phyloP scores from a whole-genome alignment of 2,329 filamentous ascomycete genomes.

The Talaromyces sp. region DNA sequence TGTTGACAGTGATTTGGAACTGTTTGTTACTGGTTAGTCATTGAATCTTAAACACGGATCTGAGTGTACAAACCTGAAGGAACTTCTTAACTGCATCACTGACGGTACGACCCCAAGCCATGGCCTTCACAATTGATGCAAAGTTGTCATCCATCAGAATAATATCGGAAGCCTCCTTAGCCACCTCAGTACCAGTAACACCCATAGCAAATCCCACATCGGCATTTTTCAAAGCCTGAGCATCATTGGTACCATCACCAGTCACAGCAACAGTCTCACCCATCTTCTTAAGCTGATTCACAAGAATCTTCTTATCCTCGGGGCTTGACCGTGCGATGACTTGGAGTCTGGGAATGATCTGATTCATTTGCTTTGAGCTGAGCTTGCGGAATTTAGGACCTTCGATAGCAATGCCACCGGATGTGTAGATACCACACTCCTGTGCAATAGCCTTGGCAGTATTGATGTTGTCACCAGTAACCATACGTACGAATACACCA shows the following conservation, averaged over 20 bases:
- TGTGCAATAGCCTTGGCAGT: constrained; percentile 78
- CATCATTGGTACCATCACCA: constrained; percentile 82
- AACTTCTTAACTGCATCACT: constrained; percentile 79
- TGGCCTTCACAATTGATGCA: constrained; percentile 79
- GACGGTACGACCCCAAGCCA: constrained; percentile 78
- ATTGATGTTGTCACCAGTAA: constrained; percentile 79
- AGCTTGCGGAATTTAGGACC: constrained; percentile 77
- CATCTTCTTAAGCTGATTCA: constrained; percentile 70
- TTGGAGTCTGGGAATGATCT: constrained; percentile 69
- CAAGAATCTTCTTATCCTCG: constrained; percentile 74
- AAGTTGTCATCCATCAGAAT: constrained; percentile 90
- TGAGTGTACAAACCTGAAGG: constrained; percentile 43
- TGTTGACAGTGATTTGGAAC: constrained; percentile 61
- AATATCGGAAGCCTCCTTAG: constrained; percentile 82
- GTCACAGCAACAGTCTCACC: constrained; percentile 81
- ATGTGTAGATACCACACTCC: constrained; percentile 74
- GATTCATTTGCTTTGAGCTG: constrained; percentile 64
- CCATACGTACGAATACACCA: constrained; percentile 81
- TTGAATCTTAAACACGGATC: not conserved
- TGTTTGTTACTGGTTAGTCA: constrained; percentile 14
- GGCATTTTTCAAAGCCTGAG: constrained; percentile 76
- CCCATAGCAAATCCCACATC: constrained; percentile 88
- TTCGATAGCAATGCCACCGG: constrained; percentile 72
- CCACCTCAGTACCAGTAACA: constrained; percentile 79
- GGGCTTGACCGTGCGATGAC: constrained; percentile 75